A percentile compares a stretch with the other conserved stretches of the same genome.
These are phyloP conservation scores for Anthracocystis panici-leucophaei DNA, from an alignment of 1,284 basidiomycete genomes.

Conservation along the genomic window DNA sequence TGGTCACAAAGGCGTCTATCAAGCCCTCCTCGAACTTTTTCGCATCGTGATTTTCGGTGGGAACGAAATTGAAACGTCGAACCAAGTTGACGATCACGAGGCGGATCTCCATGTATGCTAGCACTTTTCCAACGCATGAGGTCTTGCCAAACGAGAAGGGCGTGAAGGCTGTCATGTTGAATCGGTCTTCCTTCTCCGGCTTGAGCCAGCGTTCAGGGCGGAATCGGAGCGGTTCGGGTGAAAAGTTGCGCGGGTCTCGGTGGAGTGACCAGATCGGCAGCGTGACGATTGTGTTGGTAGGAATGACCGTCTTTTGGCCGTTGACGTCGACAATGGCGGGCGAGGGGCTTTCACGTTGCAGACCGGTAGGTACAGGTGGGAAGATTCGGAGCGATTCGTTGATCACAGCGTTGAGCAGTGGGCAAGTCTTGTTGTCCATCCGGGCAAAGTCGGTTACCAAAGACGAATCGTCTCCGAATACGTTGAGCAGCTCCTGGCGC, in stretches of 20 bases:
- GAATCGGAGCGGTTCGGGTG: slow-evolving; percentile 34
- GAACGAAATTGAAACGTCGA: slow-evolving; percentile 33
- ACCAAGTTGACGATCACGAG: slow-evolving; percentile 32
- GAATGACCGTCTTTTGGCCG: slow-evolving; percentile 23
- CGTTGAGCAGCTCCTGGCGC: slow-evolving; percentile 25
- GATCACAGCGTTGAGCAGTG: slow-evolving; percentile 44
- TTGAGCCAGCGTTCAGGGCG: slow-evolving; percentile 38
- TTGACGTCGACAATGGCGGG: slow-evolving; percentile 26
- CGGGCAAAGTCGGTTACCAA: slow-evolving; percentile 28
- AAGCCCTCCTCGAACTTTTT: slow-evolving; percentile 25
- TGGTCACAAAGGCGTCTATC: slow-evolving; percentile 21
- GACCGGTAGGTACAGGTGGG: slow-evolving; percentile 36
- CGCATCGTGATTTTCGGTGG: slow-evolving; percentile 19
- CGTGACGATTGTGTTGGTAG: slow-evolving; percentile 28
- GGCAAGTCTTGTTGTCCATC: slow-evolving; percentile 30
- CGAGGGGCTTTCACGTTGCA: slow-evolving; percentile 28
- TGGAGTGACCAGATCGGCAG: slow-evolving; percentile 42
- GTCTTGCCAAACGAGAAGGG: slow-evolving; percentile 52
- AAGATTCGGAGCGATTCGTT: slow-evolving; percentile 45
- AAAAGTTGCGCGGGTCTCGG: slow-evolving; percentile 41
- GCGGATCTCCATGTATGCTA: slow-evolving; percentile 42
- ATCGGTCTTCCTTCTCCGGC: slow-evolving; percentile 24
- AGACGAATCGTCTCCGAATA: slow-evolving; percentile 26
- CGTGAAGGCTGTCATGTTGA: slow-evolving; percentile 37
- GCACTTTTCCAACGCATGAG: slow-evolving; percentile 35